Base-by-base conservation (phyloP, 164 flowering plant species). In the Brasenia schreberi region DNA sequence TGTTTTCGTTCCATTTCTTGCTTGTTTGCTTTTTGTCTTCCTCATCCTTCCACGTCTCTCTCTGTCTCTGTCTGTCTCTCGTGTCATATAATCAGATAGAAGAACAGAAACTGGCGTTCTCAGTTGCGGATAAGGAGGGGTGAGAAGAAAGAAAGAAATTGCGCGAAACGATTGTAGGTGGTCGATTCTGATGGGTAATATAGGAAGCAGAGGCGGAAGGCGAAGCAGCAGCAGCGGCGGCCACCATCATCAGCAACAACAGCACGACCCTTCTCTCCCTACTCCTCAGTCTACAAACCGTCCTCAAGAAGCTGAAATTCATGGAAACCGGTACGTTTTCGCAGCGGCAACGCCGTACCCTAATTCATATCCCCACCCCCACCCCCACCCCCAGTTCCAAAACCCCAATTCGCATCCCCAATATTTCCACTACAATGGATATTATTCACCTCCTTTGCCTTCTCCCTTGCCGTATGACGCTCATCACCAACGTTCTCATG, bases 321-420 rank as follows among this genome's bases (percentile, higher is more conserved):
- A 77, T 0, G 75, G 84, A 19, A 89, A 85, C 67, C 82, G 86
- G 1, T 88, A 83, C 68, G 97, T 91, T 0, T 84, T 84, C 67
- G 88, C 96, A 0, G 92, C 97, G 0, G 89, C 92, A 0, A 82
- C 97, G 0, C 91, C 98, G 2, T 86, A 82, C 67, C 56, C 56
- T 49, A 49, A 14, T 14, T 49, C 98, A 1, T 86, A 83, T 67
- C 56, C 56, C 9, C 56, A 49, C 9, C 42, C 84, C 1, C 89
- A 83, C 66, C 56, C 56, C 9, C 56, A 49, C 9, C 42, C 84
- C 1, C 89, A 79, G 43, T 81, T 80, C 70, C 87, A 87, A 0
- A 82, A 80, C 76, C 86, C 82, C 2, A 61, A 61, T 61, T 18
- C 7, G 9, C 63, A 61, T 10, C 80, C 79, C 5, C 87, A 72